Conservation (phyloP, 1,284 basidiomycete species). For the Microbotryomycetes sp. region DNA sequence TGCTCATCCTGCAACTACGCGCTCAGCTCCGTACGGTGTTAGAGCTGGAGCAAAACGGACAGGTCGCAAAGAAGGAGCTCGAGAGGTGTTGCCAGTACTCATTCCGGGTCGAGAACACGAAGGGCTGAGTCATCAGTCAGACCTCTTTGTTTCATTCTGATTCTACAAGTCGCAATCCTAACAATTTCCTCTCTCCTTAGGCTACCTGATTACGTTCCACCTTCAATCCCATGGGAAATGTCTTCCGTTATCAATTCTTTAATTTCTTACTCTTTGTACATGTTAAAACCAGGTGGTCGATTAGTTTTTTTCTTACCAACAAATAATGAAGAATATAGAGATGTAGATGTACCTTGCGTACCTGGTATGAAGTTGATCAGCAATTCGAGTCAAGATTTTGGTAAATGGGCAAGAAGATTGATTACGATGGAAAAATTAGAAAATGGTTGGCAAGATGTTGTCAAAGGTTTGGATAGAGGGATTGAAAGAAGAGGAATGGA, state of each 20-base stretch:
- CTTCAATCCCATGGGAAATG: constrained; percentile 39
- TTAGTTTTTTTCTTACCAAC: constrained; percentile 70
- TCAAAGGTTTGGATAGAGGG: constrained; percentile 26
- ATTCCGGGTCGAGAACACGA: constrained; percentile 22
- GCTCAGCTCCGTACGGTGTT: constrained; percentile 66
- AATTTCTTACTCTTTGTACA: constrained; percentile 70
- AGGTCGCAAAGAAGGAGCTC: constrained; percentile 54
- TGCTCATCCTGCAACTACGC: background rate
- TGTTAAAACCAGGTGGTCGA: constrained; percentile 77
- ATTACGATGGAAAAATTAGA: constrained; percentile 76
- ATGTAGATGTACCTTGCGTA: constrained; percentile 66
- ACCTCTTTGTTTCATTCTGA: background rate
- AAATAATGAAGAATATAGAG: constrained; percentile 80
- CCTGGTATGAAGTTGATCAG: constrained; percentile 82
- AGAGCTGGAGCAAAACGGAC: constrained; percentile 92
- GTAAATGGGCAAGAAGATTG: constrained; percentile 85
- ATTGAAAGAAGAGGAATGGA: constrained; percentile 12
- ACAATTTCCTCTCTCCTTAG: constrained; percentile 17
- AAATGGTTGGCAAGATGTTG: constrained; percentile 6
- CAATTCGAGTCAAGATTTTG: constrained; percentile 90
- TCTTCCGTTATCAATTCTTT: constrained; percentile 54
- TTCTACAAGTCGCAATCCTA: background rate
- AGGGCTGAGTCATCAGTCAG: constrained; percentile 24
- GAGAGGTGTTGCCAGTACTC: constrained; percentile 32
- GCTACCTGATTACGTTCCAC: constrained; percentile 44